Percentiles rank a stretch among this genome's conserved stretches.
These are phyloP conservation scores for Phytophthora ohioensis DNA, from an alignment of 352 stramenopile genomes.

Conservation along the genomic window DNA sequence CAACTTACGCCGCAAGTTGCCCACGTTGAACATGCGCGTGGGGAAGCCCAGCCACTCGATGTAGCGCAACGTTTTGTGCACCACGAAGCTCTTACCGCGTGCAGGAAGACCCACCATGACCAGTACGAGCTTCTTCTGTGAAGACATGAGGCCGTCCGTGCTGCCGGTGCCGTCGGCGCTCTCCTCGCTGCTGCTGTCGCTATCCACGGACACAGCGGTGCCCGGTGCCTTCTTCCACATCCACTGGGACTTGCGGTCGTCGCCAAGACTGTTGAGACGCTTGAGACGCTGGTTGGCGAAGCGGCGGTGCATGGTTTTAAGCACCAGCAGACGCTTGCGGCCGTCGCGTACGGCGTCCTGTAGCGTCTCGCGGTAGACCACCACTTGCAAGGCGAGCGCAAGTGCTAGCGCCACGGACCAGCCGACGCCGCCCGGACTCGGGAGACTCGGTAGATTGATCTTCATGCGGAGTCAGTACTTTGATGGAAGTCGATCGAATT, in stretches of 20 bases:
- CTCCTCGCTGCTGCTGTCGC: constrained; percentile 48
- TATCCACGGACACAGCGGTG: constrained; percentile 33
- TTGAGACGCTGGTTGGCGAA: constrained; percentile 80
- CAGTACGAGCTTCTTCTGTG: constrained; percentile 92
- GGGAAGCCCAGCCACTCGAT: constrained; percentile 93
- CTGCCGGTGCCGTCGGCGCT: constrained; percentile 32
- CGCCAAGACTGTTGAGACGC: constrained; percentile 68
- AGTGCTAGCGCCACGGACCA: constrained; percentile 45
- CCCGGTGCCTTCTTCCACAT: constrained; percentile 68
- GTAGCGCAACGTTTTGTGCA: constrained; percentile 93
- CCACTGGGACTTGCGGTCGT: constrained; percentile 76
- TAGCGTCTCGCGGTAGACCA: constrained; percentile 66
- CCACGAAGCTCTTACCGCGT: constrained; percentile 96
- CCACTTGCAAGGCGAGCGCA: constrained; percentile 49
- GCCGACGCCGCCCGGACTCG: constrained; percentile 12
- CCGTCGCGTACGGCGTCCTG: constrained; percentile 47
- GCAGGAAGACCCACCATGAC: constrained; percentile 95
- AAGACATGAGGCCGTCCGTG: constrained; percentile 66
- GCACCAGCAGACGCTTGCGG: constrained; percentile 70
- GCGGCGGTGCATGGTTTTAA: constrained; percentile 76
- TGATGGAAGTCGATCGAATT: constrained; percentile 4
- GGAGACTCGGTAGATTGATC: constrained; percentile 41
- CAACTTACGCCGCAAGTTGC: constrained; percentile 90
- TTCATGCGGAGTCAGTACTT: constrained; percentile 27
- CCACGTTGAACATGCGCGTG: constrained; percentile 96